Evolutionary conservation across 257 asterid species (phyloP), one percentile per base, ranked within the genome.

Genomic region (Fraxinus quadrangulata): DNA sequence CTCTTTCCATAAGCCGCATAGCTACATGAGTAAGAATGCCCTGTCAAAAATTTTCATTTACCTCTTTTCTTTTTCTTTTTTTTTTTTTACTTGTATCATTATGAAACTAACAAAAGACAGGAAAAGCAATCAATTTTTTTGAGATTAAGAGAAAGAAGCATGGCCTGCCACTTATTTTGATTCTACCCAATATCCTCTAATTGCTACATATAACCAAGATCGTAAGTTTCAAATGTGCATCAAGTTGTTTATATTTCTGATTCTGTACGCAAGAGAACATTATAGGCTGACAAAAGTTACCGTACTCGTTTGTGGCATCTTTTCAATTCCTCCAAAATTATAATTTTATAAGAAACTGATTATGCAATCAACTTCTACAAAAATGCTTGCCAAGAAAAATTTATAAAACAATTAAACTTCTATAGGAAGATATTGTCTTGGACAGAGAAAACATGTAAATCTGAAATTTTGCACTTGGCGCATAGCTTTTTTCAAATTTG

Each of bases 1-100:
- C 89, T 36, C 73, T 78, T 76, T 85, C 90, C 75, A 77, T 78
- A 51, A 92, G 87, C 92, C 88, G 90, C 86, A 92, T 70, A 77
- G 97, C 97, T 92, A 79, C 88, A 88, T 10, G 75, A 51, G 79
- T 73, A 78, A 65, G 70, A 67, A 73, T 9, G 40, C 36, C 78
- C 77, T 56, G 81, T 89, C 83, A 87, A 81, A 75, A 79, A 77
- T 71, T 33, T 78, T 59, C 51, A 12, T 69, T 74, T 31, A 3
- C 75, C 76, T 74, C 33, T 34, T 31, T 31, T 31, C 2, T 31
- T 31, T 31, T 31, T 0, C 3, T 31, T 31, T 37, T 39, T 8
- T 30, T 65, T 80, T 9, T 39, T 37, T 19, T 54, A 8, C 70
- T 72, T 75, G 16, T n/a, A 69, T 71, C 40, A 70, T 70, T 26